Percentiles rank a stretch among this genome's conserved stretches.
Evolutionary conservation across 805 yeast genomes (phyloP).

Genomic region (Soucietia sequanensis): DNA sequence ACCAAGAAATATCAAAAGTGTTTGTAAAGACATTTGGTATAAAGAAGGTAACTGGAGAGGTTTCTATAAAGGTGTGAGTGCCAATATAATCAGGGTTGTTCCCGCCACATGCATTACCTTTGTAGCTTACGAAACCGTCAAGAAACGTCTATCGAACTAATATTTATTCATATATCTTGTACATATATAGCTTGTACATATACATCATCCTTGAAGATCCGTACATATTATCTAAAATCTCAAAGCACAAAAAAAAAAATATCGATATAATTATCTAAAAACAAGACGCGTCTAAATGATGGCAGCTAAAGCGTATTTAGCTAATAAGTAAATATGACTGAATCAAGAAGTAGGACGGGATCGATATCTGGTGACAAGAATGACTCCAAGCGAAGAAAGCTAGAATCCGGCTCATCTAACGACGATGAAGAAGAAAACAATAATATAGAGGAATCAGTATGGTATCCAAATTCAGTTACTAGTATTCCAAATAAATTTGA

Average conservation of each 20-base stretch:
- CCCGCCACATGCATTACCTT: slow-evolving; percentile 95
- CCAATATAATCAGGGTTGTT: slow-evolving; percentile 77
- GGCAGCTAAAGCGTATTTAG: too few species aligned
- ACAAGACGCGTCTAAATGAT: too few species aligned
- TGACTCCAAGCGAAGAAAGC: background rate
- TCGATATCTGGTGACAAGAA: background rate
- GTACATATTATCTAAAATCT: too few species aligned
- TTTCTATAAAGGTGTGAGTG: slow-evolving; percentile 79
- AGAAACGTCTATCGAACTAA: too few species aligned
- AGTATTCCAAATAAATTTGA: slow-evolving; percentile 21
- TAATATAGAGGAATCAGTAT: slow-evolving; percentile 12
- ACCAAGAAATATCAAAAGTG: slow-evolving; percentile 23
- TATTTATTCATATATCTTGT: too few species aligned
- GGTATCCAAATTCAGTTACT: slow-evolving; percentile 37
- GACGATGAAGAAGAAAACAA: background rate
- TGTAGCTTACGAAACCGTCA: slow-evolving; percentile 70
- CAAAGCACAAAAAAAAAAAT: too few species aligned
- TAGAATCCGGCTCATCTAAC: too few species aligned
- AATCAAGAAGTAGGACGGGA: background rate
- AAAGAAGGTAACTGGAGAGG: slow-evolving; percentile 58
- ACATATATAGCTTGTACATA: too few species aligned
- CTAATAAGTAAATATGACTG: too few species aligned
- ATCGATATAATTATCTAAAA: too few species aligned
- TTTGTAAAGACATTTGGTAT: slow-evolving; percentile 38
- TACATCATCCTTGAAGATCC: too few species aligned